phyloP scores from a whole-genome alignment of 2,329 filamentous ascomycete species.

The Pestalotiopsis sp. region DNA sequence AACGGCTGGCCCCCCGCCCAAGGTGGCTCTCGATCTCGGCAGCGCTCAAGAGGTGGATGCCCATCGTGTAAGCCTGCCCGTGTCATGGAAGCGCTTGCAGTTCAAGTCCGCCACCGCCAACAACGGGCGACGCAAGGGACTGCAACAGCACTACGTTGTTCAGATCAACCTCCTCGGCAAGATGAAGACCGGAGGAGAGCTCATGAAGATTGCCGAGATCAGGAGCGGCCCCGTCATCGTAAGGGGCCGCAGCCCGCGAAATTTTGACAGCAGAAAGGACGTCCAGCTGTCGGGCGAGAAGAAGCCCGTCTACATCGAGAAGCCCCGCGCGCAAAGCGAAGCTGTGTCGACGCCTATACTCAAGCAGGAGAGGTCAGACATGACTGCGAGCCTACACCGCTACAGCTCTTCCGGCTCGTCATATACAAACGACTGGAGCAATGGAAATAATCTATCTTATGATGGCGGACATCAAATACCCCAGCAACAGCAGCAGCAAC shows the following conservation, averaged over 20 bases:
- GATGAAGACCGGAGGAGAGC: conserved; percentile 64
- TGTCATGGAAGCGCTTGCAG: conserved; percentile 92
- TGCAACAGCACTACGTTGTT: conserved; percentile 94
- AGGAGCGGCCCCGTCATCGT: conserved; percentile 94
- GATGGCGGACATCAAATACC: conserved; percentile 30
- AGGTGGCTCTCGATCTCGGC: conserved; percentile 55
- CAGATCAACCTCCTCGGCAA: conserved; percentile 82
- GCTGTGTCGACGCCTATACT: conserved; percentile 25
- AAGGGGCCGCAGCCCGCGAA: conserved; percentile 85
- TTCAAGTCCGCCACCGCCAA: conserved; percentile 97
- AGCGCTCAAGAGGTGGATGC: conserved; percentile 73
- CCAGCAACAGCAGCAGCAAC: conserved; percentile 40
- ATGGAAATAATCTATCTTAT: conserved; percentile 34
- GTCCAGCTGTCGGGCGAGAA: conserved; percentile 49
- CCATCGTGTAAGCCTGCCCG: conserved; percentile 76
- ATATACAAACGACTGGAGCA: conserved; percentile 47
- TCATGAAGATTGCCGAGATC: conserved; percentile 77
- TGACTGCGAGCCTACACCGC: conserved; percentile 24
- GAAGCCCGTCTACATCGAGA: conserved; percentile 48
- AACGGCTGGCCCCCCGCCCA: conserved; percentile 52
- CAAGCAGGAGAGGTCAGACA: conserved; percentile 32
- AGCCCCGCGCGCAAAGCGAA: conserved; percentile 41
- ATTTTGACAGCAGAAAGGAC: conserved; percentile 84
- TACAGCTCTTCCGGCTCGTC: conserved; percentile 28
- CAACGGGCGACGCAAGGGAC: conserved; percentile 88